Percentiles rank a stretch among this genome's conserved stretches.
These are phyloP conservation scores for Mycosphaerelloides madeirae DNA, from an alignment of 2,329 filamentous ascomycete genomes.

Conservation along the genomic window DNA sequence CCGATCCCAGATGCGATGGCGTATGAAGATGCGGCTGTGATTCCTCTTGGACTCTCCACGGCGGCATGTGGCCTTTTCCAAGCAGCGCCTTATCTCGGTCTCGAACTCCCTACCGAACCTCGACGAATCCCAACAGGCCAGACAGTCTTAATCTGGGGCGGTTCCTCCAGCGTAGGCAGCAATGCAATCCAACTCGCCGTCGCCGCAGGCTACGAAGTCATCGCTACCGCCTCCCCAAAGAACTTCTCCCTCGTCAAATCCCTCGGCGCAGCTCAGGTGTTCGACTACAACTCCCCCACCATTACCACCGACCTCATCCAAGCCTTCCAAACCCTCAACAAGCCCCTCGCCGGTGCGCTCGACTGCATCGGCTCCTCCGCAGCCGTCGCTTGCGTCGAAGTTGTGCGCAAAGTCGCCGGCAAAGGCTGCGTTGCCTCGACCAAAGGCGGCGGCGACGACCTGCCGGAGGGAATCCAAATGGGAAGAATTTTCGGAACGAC, in stretches of 20 bases:
- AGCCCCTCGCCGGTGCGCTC: constrained; percentile 29
- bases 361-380: constrained; percentile 20
- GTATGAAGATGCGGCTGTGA: constrained; percentile 16
- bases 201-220: constrained; percentile 43
- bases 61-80: constrained; percentile 20
- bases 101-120: constrained; percentile 9
- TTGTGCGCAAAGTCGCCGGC: constrained; percentile 26
- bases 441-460: constrained; percentile 25
- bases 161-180: constrained; percentile 45
- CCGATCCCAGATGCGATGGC: constrained; percentile 16
- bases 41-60: constrained; percentile 19
- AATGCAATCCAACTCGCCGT: constrained; percentile 45
- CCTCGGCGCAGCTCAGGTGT: constrained; percentile 43
- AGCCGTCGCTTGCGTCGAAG: constrained; percentile 23
- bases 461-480: constrained; percentile 26
- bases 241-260: constrained; percentile 42
- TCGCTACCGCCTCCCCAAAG: constrained; percentile 40
- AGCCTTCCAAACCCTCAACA: constrained; percentile 27
- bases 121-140: constrained; percentile 26
- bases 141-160: constrained; percentile 49
- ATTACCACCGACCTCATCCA: constrained; percentile 22
- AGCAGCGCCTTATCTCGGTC: constrained; percentile 9
- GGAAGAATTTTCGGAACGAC: constrained; percentile 26
- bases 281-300: constrained; percentile 34
- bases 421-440: constrained; percentile 17